These are phyloP conservation scores for Teunomyces barrocoloradensis DNA, from an alignment of 805 yeast species.

Conservation along the genomic window DNA sequence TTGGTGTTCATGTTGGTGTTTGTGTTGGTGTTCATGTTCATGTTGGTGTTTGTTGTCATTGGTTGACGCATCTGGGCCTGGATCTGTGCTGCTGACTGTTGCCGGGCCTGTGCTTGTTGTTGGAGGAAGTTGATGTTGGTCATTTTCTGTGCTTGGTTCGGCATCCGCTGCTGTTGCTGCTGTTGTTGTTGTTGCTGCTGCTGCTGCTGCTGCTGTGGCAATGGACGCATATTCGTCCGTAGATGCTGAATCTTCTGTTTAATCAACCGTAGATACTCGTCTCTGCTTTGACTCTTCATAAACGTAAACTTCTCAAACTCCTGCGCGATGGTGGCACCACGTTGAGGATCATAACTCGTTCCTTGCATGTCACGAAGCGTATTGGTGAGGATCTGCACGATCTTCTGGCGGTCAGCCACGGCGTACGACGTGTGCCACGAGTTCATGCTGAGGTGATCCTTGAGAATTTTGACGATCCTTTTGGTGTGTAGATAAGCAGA, in stretches of 20 bases:
- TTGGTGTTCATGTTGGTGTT: slow-evolving; percentile 18
- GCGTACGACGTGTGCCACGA: slow-evolving; percentile 25
- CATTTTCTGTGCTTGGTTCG: slow-evolving; percentile 13
- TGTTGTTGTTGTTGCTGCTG: slow-evolving; percentile 18
- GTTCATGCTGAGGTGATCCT: slow-evolving; percentile 15
- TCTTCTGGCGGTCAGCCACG: slow-evolving; percentile 36
- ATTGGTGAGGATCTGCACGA: slow-evolving; percentile 35
- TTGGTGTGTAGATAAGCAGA: background rate
- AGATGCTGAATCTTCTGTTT: slow-evolving; percentile 39
- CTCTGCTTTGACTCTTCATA: slow-evolving; percentile 53
- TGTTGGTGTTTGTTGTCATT: slow-evolving; percentile 12
- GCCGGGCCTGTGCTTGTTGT: slow-evolving; percentile 53
- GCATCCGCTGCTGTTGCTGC: slow-evolving; percentile 12
- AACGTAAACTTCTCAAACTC: slow-evolving; percentile 70
- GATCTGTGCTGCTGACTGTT: slow-evolving; percentile 48
- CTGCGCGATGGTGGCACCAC: slow-evolving; percentile 51
- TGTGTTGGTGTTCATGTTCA: slow-evolving; percentile 12
- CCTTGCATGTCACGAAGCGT: slow-evolving; percentile 38
- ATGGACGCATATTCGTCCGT: slow-evolving; percentile 15
- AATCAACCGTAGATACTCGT: slow-evolving; percentile 50
- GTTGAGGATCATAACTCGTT: slow-evolving; percentile 30
- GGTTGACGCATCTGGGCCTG: slow-evolving; percentile 22
- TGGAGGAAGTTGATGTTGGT: slow-evolving; percentile 24
- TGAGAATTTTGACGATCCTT: slow-evolving; percentile 1
- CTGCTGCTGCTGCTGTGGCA: slow-evolving; percentile 13